Percentiles rank a stretch among this genome's conserved stretches.
Conservation (phyloP, 2,329 filamentous ascomycete species). For the Nemania serpens region DNA sequence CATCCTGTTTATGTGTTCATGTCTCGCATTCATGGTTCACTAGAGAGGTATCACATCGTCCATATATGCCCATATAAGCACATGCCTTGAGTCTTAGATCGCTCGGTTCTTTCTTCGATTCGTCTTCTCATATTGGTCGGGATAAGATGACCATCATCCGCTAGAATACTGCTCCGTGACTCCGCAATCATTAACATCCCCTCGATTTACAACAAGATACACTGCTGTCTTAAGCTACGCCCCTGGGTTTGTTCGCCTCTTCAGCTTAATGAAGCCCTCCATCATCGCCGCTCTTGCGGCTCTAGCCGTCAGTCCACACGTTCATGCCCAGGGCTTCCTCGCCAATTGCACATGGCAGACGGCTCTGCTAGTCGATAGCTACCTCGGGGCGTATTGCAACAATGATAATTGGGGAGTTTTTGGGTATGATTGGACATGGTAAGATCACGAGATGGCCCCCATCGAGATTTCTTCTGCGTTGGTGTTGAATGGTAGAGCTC, state of each 20-base stretch:
- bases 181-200: neutral
- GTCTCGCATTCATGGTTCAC: no score
- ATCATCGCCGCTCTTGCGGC: constrained; percentile 19
- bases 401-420: constrained; percentile 43
- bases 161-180: no score
- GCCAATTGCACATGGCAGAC: constrained; percentile 45
- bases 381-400: constrained; percentile 48
- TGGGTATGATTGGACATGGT: constrained; percentile 49
- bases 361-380: constrained; percentile 40
- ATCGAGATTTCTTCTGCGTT: neutral
- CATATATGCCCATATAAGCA: no score
- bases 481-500: neutral
- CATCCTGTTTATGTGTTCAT: no score
- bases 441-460: constrained; percentile 7
- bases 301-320: constrained; percentile 38
- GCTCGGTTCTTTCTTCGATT: no score
- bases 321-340: constrained; percentile 40
- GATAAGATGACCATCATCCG: no score
- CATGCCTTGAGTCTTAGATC: no score
- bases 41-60: no score
- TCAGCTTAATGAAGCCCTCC: constrained; percentile 13
- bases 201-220: neutral
- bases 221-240: neutral
- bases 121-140: no score
- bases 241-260: neutral